Evolutionary conservation across 768 basidiomycete genomes (phyloP), one percentile per base, ranked within the genome.

Genomic region (Terana coerulea): DNA sequence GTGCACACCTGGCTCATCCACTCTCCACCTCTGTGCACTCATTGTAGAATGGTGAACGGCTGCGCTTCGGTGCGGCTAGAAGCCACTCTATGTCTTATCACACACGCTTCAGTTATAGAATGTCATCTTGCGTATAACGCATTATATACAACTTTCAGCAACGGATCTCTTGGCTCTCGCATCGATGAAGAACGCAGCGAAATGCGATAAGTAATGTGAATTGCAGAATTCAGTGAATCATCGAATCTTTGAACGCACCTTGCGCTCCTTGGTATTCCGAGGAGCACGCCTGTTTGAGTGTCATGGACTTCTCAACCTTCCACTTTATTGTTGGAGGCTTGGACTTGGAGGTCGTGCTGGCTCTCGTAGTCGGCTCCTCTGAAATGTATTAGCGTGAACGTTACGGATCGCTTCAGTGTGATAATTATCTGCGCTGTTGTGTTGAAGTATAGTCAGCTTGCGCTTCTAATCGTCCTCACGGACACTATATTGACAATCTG

Each of bases 191-290:
- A 82, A 83, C 75, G 79, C 81, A 82, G 83, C 78, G 76, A 84
- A 83, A 78, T 79, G 83, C 77, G 78, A 84, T 81, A 84, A 76
- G 80, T 84, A 83, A 83, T 85, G 81, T 84, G 83, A 84, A 83
- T 83, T 83, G 81, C 80, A 81, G 80, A 81, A 79, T 81, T 79
- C 79, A 81, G 81, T 83, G 81, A 83, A 83, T 83, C 82, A 83
- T 85, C 79, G 79, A 85, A 81, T 83, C 80, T 84, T 85, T 84
- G 81, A 84, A 84, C 77, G 80, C 84, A 84, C 71, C 80, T 84
- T 85, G 82, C 79, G 74, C 83, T 75, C 77, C 73, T 76, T 79
- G 80, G 82, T 79, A 83, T 81, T 84, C 81, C 75, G 76, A 75
- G 72, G 78, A 75, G 84, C 76, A 83, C 78, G 79, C 77, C 79